Evolutionary conservation across 2,329 filamentous ascomycete species (phyloP), one percentile per base, ranked within the genome.

Genomic region (Scedosporium aurantiacum): DNA sequence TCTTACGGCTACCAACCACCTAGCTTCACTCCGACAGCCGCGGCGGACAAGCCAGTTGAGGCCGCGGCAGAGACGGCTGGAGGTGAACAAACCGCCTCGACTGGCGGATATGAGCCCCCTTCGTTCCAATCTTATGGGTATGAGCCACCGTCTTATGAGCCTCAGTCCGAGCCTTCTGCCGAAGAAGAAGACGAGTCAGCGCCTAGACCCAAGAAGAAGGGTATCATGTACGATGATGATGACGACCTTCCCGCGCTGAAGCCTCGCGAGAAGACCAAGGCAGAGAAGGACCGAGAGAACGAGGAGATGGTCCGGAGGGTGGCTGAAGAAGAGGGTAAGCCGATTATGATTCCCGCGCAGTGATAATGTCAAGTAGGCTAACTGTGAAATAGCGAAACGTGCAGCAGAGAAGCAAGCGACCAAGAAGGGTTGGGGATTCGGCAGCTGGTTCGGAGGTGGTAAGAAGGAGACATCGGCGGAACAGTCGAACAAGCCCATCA

Each of bases 291-390:
- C 68, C 82, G 84, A 25, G 88, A 91, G 71, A 91, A 92, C 57
- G 88, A 91, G 62, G 92, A 95, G 68, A 86, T 91, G 71, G 90
- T 97, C 78, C 84, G 86, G 61, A 91, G 87, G 72, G 90, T 90
- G 27, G 93, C 91, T 0, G 91, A 88, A 68, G 84, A 86, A 73
- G 85, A 88, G 74, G 83, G 83, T 86, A 73, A 80, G 82, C 69
- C 60, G 23, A 16, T 10, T 8, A 37, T 8, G 60, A 50, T 3
- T 12, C 23, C 21, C 25, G 10, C 25, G 10, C 37, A 64, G 62
- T 55, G 41, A 8, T 21, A 28, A 41, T 21, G 32, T 32, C 23
- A 10, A 25, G 40, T 23, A 27, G 23, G 52, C 66, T 68, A 66
- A 69, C 65, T 63, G 1, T 7, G 7, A 23, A 21, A 55, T 58